These are phyloP conservation scores for Dimocarpus longan DNA, from an alignment of 345 rosid genomes.

Conservation along the genomic window DNA sequence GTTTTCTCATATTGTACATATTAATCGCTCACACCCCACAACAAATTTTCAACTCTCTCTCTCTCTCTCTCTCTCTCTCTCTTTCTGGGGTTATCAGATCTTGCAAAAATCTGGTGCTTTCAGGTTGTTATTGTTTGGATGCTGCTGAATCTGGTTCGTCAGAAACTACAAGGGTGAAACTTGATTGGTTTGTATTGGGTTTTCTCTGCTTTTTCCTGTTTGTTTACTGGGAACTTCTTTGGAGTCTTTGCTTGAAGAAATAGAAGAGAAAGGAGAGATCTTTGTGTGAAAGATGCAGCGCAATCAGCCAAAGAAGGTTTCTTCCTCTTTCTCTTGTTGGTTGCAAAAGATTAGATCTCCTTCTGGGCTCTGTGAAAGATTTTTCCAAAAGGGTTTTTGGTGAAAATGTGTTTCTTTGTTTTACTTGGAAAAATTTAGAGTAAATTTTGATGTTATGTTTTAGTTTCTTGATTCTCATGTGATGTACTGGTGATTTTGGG, in stretches of 20 bases:
- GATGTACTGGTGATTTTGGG: not conserved
- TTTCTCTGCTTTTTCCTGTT: not conserved
- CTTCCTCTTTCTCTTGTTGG: conserved; percentile 16
- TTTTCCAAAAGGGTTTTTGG: not conserved
- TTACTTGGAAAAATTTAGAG: not conserved
- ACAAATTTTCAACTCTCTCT: not conserved
- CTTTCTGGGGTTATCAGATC: conserved; percentile 5
- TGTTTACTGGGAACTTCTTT: not conserved
- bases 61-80: not conserved
- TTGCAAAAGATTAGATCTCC: conserved; percentile 15
- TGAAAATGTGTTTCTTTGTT: not conserved
- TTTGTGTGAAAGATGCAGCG: conserved; percentile 27
- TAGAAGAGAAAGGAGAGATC: conserved; percentile 2
- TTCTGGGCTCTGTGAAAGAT: not conserved
- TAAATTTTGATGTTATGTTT: not conserved
- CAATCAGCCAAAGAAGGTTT: conserved; percentile 28
- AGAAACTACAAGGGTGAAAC: not conserved
- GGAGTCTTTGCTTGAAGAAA: conserved; percentile 11
- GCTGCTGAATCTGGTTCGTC: not conserved
- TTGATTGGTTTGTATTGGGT: too few relatives aligned
- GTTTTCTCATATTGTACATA: not conserved
- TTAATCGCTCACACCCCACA: not conserved
- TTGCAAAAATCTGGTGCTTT: conserved; percentile 1
- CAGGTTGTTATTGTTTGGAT: not conserved
- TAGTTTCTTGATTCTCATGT: not conserved